Percentiles rank a stretch among this genome's conserved stretches.
phyloP scores from a whole-genome alignment of 768 basidiomycete genomes.

The Mycena sanguinolenta region DNA sequence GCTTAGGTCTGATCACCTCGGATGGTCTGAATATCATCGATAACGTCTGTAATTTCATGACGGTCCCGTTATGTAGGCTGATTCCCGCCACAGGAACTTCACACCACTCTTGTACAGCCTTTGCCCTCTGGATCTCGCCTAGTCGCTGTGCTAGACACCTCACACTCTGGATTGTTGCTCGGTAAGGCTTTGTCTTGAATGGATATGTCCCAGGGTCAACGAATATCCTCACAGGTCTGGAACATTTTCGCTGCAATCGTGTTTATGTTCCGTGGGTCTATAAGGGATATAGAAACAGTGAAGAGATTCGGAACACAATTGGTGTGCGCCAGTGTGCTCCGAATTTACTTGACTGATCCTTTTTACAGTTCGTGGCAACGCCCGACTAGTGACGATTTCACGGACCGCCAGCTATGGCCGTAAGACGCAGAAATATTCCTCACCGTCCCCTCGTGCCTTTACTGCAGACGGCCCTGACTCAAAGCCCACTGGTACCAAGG shows the following conservation, averaged over 20 bases:
- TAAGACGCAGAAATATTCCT: too few relatives aligned
- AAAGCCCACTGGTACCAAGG: too few relatives aligned
- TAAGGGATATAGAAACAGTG: slow-evolving; percentile 11
- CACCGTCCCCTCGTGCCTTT: too few relatives aligned
- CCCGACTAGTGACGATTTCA: neutral
- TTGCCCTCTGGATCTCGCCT: slow-evolving; percentile 23
- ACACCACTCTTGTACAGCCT: slow-evolving; percentile 12
- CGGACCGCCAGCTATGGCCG: too few relatives aligned
- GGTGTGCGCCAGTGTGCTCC: neutral
- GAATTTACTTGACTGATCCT: neutral
- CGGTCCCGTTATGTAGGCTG: neutral
- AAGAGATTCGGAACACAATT: slow-evolving; percentile 14
- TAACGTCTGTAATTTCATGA: neutral
- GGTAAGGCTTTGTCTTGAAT: slow-evolving; percentile 1
- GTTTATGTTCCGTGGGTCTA: slow-evolving; percentile 25
- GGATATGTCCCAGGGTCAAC: too few relatives aligned
- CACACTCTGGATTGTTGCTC: slow-evolving; percentile 25
- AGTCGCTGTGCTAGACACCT: slow-evolving; percentile 32
- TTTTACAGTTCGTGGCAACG: neutral
- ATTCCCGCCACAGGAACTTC: slow-evolving; percentile 20
- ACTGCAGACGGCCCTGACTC: too few relatives aligned
- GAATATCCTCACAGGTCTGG: slow-evolving; percentile 10
- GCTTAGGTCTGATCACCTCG: slow-evolving; percentile 14
- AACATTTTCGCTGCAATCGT: slow-evolving; percentile 28
- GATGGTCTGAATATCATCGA: slow-evolving; percentile 22